Conservation (phyloP, 371 early-diverging fungal species). For the Apophysomyces variabilis region DNA sequence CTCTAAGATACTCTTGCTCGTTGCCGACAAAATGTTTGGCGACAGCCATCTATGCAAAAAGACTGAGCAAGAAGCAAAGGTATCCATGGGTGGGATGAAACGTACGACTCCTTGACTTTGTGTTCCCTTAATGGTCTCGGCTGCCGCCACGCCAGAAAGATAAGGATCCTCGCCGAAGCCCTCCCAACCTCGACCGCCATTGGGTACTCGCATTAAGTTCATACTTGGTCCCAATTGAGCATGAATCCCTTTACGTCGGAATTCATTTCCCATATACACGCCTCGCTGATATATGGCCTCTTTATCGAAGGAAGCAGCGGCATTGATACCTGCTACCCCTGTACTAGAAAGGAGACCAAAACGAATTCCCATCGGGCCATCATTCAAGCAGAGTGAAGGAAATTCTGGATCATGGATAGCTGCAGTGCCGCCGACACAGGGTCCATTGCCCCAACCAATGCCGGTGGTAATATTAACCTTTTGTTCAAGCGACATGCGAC, state of each 20-base stretch:
- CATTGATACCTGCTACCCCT: conserved; percentile 60
- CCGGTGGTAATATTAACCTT: conserved; percentile 58
- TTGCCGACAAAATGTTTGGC: conserved; percentile 57
- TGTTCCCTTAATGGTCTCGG: conserved; percentile 38
- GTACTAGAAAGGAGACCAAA: conserved; percentile 44
- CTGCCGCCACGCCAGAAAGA: conserved; percentile 45
- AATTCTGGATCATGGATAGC: conserved; percentile 45
- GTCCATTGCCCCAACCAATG: conserved; percentile 44
- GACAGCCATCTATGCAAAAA: conserved; percentile 41
- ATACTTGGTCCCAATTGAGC: conserved; percentile 53
- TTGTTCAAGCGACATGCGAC: conserved; percentile 42
- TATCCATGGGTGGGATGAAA: background rate
- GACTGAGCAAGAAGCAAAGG: background rate
- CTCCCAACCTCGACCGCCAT: conserved; percentile 67
- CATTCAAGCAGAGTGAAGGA: conserved; percentile 62
- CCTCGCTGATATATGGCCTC: conserved; percentile 51
- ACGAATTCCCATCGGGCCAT: conserved; percentile 55
- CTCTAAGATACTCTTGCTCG: conserved; percentile 41
- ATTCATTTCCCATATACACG: conserved; percentile 55
- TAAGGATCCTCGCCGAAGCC: conserved; percentile 66
- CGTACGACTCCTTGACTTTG: conserved; percentile 50
- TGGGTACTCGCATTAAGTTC: conserved; percentile 53
- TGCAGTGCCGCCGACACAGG: conserved; percentile 59
- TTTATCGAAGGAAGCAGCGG: conserved; percentile 60
- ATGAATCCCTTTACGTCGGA: conserved; percentile 53